phyloP scores from a whole-genome alignment of 306 rosid species.

The Leucaena leucocephala region DNA sequence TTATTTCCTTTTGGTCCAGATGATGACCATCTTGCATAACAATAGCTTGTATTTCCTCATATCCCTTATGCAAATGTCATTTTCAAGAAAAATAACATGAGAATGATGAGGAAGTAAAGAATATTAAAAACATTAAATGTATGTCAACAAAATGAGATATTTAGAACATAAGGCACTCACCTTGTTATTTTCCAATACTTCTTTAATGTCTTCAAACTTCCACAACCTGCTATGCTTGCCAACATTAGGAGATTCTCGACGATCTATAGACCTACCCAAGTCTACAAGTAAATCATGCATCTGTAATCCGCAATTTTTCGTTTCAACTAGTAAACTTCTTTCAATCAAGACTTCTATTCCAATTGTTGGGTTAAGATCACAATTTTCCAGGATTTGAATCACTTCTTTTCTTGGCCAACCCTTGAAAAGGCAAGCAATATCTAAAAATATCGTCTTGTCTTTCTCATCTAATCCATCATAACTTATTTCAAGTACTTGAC shows the following conservation, averaged over 20 bases:
- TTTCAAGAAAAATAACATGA: neutral
- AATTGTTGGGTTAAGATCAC: neutral
- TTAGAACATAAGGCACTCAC: neutral
- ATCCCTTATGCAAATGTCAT: neutral
- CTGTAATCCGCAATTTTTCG: too few relatives aligned
- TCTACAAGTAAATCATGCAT: neutral
- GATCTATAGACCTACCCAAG: neutral
- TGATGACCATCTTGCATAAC: neutral
- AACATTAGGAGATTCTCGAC: neutral
- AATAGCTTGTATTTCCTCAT: neutral
- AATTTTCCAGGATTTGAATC: neutral
- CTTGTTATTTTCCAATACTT: neutral
- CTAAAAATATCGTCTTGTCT: neutral
- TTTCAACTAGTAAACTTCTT: neutral
- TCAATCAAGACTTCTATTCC: neutral
- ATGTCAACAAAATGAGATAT: neutral
- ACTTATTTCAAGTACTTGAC: neutral
- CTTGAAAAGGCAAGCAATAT: neutral
- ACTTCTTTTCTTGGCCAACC: neutral
- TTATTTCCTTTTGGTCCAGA: too few relatives aligned
- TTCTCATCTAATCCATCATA: neutral
- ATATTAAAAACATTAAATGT: neutral
- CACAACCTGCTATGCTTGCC: neutral
- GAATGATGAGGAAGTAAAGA: neutral
- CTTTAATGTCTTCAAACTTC: neutral